Evolutionary conservation across 2,329 filamentous ascomycete genomes (phyloP), one percentile per base, ranked within the genome.

Genomic region (Cryphonectria nitschkei): DNA sequence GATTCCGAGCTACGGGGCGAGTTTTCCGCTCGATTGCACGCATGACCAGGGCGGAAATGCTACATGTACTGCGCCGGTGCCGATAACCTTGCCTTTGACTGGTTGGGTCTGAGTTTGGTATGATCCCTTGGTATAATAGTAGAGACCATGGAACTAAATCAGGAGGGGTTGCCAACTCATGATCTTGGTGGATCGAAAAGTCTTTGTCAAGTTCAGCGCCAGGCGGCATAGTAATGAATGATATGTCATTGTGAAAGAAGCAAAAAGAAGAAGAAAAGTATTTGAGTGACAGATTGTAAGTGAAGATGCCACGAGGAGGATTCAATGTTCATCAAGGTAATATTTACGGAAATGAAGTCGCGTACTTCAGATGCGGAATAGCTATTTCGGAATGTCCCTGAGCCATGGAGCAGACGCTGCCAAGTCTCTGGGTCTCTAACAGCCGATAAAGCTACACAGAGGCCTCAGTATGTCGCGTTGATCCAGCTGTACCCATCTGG

Each of bases 401-500:
- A 34, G 34, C 34, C 6, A 4, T 34, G 34, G 6, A 34, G 34
- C 6, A 34, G 34, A 34, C 34, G 34, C 34, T 34, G 6, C 6
- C 34, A 34, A 34, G 34, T 34, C 34, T 34, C 34, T 34, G 34
- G 34, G 34, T 1, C 34, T 34, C 34, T 34, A 6, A 34, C 6
- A 6, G 3, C 1, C 34, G 34, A 34, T 6, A 34, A 34, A 34
- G 34, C 34, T 3, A 34, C 34, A 6, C 6, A 34, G 34, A 34
- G 22, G 9, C 8, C 37, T 67, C 19, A 66, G 75, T 78, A 46
- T 58, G 71, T 61, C 11, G 50, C 50, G 54, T 69, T 60, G 54
- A 71, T 65, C 66, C 66, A 71, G 39, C 66, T 50, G 50, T 65
- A 71, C 58, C 69, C 69, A 50, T 71, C 50, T 16, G 69, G 69